Percentiles rank a stretch among this genome's conserved stretches.
Evolutionary conservation across 371 early-diverging fungal species (phyloP).

Genomic region (Gilbertella persicaria): DNA sequence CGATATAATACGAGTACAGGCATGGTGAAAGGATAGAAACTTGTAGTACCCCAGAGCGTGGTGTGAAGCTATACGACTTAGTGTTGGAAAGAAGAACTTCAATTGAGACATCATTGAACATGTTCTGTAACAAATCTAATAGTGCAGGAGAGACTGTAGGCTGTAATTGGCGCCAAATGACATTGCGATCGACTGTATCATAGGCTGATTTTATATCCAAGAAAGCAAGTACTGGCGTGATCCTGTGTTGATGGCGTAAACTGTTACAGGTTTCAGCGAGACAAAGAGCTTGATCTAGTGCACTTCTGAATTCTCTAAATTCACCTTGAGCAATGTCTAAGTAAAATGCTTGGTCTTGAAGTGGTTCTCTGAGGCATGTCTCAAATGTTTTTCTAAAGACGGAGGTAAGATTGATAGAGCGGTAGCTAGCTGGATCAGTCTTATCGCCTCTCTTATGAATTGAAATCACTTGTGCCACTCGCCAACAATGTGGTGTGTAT

Average conservation of each 20-base stretch:
- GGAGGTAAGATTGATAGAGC: conserved; percentile 19
- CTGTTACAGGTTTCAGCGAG: conserved; percentile 8
- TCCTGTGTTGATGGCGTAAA: background rate
- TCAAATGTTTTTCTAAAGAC: conserved; percentile 12
- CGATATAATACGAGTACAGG: conserved; percentile 27
- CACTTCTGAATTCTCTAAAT: conserved; percentile 14
- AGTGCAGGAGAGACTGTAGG: background rate
- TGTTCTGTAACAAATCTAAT: conserved; percentile 2
- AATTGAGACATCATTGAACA: conserved; percentile 16
- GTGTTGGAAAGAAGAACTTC: conserved; percentile 3
- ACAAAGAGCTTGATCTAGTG: conserved; percentile 21
- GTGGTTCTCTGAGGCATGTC: background rate
- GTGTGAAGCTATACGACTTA: conserved; percentile 1
- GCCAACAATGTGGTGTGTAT: conserved; percentile 15
- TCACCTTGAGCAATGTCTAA: conserved; percentile 26
- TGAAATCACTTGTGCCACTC: conserved; percentile 21
- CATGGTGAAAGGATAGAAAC: conserved; percentile 29
- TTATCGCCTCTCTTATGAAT: conserved; percentile 22
- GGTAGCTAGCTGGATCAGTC: conserved; percentile 17
- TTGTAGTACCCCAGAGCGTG: conserved; percentile 28
- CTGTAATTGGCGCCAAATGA: background rate
- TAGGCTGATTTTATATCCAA: conserved; percentile 22
- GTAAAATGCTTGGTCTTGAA: background rate
- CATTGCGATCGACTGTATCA: conserved; percentile 16
- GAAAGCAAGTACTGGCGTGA: conserved; percentile 6